These are phyloP conservation scores for Trametes maxima DNA, from an alignment of 768 basidiomycete species.

Conservation along the genomic window DNA sequence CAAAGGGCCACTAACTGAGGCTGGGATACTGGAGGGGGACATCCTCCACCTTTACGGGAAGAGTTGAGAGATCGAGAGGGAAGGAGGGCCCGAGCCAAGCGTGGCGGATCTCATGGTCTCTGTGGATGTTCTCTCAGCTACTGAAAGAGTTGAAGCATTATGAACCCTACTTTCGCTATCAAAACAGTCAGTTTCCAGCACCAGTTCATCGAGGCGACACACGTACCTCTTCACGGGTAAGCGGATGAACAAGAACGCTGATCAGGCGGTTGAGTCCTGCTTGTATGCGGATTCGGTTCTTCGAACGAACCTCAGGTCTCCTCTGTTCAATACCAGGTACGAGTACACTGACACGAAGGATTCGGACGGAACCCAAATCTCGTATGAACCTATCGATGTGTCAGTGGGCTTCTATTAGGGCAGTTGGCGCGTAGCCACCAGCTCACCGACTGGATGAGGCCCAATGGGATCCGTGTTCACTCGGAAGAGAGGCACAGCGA, in stretches of 20 bases:
- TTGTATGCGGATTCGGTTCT: neutral
- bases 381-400: constrained; percentile 63
- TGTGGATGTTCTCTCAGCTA: constrained; percentile 29
- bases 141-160: neutral
- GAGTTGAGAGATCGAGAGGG: constrained; percentile 61
- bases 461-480: constrained; percentile 72
- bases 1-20: constrained; percentile 20
- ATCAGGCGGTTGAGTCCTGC: neutral
- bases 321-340: constrained; percentile 69
- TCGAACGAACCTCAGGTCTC: constrained; percentile 58
- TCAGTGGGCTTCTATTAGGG: neutral
- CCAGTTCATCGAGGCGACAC: neutral
- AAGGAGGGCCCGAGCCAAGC: constrained; percentile 77
- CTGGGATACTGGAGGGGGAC: constrained; percentile 72
- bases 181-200: neutral
- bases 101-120: constrained; percentile 69
- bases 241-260: constrained; percentile 74
- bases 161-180: constrained; percentile 52
- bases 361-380: constrained; percentile 78
- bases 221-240: constrained; percentile 69
- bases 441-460: constrained; percentile 74
- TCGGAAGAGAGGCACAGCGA: constrained; percentile 74
- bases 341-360: constrained; percentile 79
- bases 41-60: constrained; percentile 53
- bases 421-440: neutral